Percentiles rank a stretch among this genome's conserved stretches.
Conservation (phyloP, 1,284 basidiomycete genomes). For the Takashimella koratensis region DNA sequence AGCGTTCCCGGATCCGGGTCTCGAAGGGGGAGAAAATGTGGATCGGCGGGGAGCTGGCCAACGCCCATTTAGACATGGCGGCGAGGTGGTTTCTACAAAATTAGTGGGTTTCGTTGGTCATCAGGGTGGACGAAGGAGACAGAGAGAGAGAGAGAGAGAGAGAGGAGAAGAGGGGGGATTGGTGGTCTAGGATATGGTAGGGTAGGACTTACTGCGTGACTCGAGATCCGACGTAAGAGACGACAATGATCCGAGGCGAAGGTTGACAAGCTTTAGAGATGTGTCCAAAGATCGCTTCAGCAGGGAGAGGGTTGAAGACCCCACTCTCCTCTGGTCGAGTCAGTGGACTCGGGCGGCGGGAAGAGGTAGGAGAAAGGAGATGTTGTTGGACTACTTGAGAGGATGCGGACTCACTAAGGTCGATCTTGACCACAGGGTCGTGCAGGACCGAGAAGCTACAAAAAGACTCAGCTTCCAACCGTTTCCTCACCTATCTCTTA, state of each 20-base stretch:
- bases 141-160: too few species aligned
- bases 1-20: constrained; percentile 32
- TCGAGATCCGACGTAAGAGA: constrained; percentile 37
- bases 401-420: constrained; percentile 42
- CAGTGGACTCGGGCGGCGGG: too few species aligned
- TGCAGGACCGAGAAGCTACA: constrained; percentile 39
- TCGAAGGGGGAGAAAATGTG: constrained; percentile 41
- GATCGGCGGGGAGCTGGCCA: constrained; percentile 26
- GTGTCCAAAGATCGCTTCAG: constrained; percentile 39
- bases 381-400: too few species aligned
- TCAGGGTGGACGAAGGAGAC: neutral
- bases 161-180: too few species aligned
- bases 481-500: too few species aligned
- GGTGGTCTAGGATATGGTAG: too few species aligned
- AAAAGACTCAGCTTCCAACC: too few species aligned
- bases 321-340: constrained; percentile 32
- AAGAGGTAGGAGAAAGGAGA: too few species aligned
- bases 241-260: constrained; percentile 38
- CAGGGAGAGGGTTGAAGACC: constrained; percentile 36
- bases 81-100: constrained; percentile 35
- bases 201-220: constrained; percentile 39
- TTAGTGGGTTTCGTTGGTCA: neutral
- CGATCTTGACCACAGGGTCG: constrained; percentile 41
- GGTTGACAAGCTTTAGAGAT: constrained; percentile 35
- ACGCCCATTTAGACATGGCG: constrained; percentile 34